Percentiles rank a stretch among this genome's conserved stretches.
These are phyloP conservation scores for Eleusine coracana DNA, from an alignment of 176 grass and related monocot genomes.

Conservation along the genomic window DNA sequence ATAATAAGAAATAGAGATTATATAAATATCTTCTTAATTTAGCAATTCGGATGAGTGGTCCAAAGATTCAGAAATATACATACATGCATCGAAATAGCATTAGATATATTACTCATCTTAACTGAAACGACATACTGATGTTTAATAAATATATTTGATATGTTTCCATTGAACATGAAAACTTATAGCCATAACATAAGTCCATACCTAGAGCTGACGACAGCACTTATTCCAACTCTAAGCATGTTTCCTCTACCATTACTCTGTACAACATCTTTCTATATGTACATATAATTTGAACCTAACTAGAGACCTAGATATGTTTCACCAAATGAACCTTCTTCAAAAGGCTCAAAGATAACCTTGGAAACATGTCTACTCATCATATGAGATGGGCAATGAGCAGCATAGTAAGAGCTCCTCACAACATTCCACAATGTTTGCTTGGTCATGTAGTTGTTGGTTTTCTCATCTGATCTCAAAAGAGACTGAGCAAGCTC, in stretches of 20 bases:
- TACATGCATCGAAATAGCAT: not conserved
- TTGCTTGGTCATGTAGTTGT: constrained; percentile 37
- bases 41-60: not conserved
- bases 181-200: not conserved
- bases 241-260: not conserved
- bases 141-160: not conserved
- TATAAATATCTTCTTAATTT: not conserved
- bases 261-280: not conserved
- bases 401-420: constrained; percentile 55
- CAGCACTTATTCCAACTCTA: not conserved
- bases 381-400: constrained; percentile 33
- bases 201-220: not conserved
- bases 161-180: not conserved
- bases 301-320: not conserved
- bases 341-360: constrained; percentile 46
- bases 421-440: constrained; percentile 48
- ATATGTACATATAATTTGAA: not conserved
- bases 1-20: no score
- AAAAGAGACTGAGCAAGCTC: constrained; percentile 43
- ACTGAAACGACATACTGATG: not conserved
- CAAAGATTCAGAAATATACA: not conserved
- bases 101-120: not conserved
- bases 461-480: not conserved
- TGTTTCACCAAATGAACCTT: not conserved
- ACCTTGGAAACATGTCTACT: constrained; percentile 49